Base-by-base conservation (phyloP, 306 rosid genomes). In the Arachis hypogaea region DNA sequence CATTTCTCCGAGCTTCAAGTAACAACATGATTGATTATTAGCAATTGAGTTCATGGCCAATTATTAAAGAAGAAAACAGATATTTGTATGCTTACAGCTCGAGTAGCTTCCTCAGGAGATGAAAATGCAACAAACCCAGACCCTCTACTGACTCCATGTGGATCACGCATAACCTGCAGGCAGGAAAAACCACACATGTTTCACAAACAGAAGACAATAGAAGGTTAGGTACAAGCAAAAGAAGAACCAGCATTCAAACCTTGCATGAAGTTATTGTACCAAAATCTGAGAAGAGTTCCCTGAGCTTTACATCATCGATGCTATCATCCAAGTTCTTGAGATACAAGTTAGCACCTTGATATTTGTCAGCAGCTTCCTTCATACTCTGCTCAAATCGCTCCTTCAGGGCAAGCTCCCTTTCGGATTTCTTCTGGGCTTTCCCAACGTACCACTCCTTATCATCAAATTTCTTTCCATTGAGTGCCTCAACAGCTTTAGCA, bases 361-460 rank as follows among this genome's bases (percentile, higher is more conserved):
- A 65, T 50, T 77, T 82, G 47, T 77, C 88, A 46, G 52, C 61
- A 4, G 72, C 60, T 78, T 86, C 89, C 63, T 80, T 85, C 72
- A 64, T 41, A 66, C 69, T 84, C 76, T 71, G 81, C 80, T 79
- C 88, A 55, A 75, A 67, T 38, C 52, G 60, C 12, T 61, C 82
- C 72, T 77, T 86, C 72, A 89, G 44, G 59, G 85, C 88, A 77
- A 79, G 67, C 46, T 85, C 86, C 63, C 91, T 80, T 58, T 84
- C 87, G 30, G 38, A 59, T 68, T 82, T 82, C 42, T 73, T 82
- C 75, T 45, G 72, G 9, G 89, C 91, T 75, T 80, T 86, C 38
- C 87, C 88, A 69, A 85, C 89, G 69, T 74, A 89, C 89, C 91
- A 83, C 57, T 85, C 78, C 72, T 79, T 86, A 2, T 75, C 83